Conservation (phyloP, 768 basidiomycete genomes). For the Tricholoma hemisulphureum region DNA sequence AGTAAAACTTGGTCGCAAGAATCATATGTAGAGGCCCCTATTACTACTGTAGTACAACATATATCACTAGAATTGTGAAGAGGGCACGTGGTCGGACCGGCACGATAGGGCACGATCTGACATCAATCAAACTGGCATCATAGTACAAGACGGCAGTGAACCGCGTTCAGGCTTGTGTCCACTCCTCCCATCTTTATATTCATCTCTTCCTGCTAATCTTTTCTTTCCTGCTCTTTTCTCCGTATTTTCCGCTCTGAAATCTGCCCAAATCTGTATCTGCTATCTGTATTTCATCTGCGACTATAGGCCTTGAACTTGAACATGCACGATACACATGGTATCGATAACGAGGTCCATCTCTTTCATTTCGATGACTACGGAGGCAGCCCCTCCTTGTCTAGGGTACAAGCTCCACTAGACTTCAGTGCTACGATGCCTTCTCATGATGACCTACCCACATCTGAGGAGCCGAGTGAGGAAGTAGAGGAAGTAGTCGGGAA, state of each 20-base stretch:
- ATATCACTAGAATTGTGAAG: no score
- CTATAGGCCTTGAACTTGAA: constrained; percentile 22
- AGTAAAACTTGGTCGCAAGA: no score
- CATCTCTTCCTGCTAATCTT: constrained; percentile 10
- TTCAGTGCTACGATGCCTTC: constrained; percentile 22
- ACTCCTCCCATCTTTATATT: constrained; percentile 9
- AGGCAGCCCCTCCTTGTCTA: constrained; percentile 5
- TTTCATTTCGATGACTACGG: constrained; percentile 51
- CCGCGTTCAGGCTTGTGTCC: constrained; percentile 27
- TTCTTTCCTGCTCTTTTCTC: constrained; percentile 18
- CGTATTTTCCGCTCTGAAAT: constrained; percentile 6
- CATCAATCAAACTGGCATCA: neutral
- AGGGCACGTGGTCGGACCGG: neutral
- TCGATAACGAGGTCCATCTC: constrained; percentile 54
- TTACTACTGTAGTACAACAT: no score
- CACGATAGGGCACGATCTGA: neutral
- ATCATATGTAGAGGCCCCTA: neutral
- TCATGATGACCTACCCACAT: constrained; percentile 28
- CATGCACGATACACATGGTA: constrained; percentile 41
- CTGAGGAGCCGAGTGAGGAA: constrained; percentile 24
- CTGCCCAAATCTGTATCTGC: constrained; percentile 2
- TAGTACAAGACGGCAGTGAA: constrained; percentile 28
- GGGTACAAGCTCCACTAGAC: constrained; percentile 8
- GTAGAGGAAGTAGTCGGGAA: constrained; percentile 34
- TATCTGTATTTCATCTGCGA: neutral